Evolutionary conservation across 176 grass and related monocot genomes (phyloP), one percentile per base, ranked within the genome.

Genomic region (Musa troglodytarum): DNA sequence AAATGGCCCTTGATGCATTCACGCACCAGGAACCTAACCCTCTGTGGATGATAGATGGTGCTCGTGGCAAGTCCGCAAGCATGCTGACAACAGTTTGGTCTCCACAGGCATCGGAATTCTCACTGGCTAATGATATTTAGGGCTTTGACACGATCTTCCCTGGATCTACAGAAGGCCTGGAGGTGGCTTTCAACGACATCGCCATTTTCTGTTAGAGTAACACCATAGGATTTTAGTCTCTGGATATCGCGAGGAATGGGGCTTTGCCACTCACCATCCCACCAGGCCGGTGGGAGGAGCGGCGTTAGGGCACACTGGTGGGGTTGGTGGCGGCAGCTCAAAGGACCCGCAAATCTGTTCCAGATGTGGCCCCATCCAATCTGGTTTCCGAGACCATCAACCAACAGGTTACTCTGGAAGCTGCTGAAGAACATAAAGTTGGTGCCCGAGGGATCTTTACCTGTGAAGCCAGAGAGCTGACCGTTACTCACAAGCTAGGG

Each of bases 371-470:
- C 90, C 94, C 94, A 98, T 5, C 90, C 88, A 53, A 85, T 79
- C 82, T 93, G 94, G 16, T 83, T 91, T 0, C 74, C 79, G 22
- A 98, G 82, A 23, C 88, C 88, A 0, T 80, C 49, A 0, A 79
- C 88, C 68, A 98, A 76, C 49, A 98, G 51, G 50, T 90, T 98
- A 22, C 82, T 87, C 17, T 91, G 94, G 83, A 98, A 73, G 53
- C 90, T 91, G 83, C 90, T 93, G 56, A 98, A 84, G 90, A 98
- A 98, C 10, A 84, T 83, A 72, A 93, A 89, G 77, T 87, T 89
- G 10, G 75, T 21, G 10, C 63, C 77, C 53, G 80, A 72, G 11
- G 53, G 75, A 62, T 82, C 21, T 10, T 82, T 63, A 56, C 84
- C 90, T 90, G 79, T 56, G 13, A 52, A 19, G 57, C 8, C 68